Evolutionary conservation across 2,329 filamentous ascomycete species (phyloP), one percentile per base, ranked within the genome.

Genomic region (Exserohilum turcica): DNA sequence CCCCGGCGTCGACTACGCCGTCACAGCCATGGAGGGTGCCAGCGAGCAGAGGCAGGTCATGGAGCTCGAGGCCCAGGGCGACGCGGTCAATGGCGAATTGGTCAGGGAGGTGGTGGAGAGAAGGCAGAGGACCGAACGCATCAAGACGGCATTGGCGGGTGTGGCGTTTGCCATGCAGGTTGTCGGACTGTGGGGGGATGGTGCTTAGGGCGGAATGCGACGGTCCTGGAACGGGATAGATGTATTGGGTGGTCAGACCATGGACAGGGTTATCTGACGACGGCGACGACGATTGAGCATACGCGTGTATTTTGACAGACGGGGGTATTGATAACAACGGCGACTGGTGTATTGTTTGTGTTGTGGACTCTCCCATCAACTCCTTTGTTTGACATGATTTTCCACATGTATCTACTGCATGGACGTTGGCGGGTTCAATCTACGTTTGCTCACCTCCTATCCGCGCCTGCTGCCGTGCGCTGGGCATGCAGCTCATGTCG

Each of bases 131-230:
- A 63, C 71, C 12, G 79, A 81, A 67, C 69, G 72, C 43, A 66
- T 76, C 36, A 76, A 79, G 66, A 71, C 74, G 31, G 70, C 63
- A 5, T 65, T 81, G 29, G 73, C 69, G 10, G 79, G 77, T 2
- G 18, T 75, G 16, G 79, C 76, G 3, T 81, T 81, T 62, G 68
- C 70, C 10, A 77, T 81, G 76, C 74, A 70, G 21, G 71, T 81
- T 13, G 70, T 81, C 31, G 79, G 79, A 0, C 67, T 81, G 35
- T 81, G 79, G 79, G 79, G 79, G 1, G 79, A 81, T 63, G 78
- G 72, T 12, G 68, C 69, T 36, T 57, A 54, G 46, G 28, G 3
- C 6, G 6, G n/a, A 1, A 15, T 24, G 2, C 5, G 2, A 9
- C 19, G n/a, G n/a, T n/a, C n/a, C n/a, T n/a, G 18, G n/a, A 6